A percentile compares a stretch with the other conserved stretches of the same genome.
Evolutionary conservation across 331 rosid species (phyloP).

Genomic region (Pyrus hybrid): DNA sequence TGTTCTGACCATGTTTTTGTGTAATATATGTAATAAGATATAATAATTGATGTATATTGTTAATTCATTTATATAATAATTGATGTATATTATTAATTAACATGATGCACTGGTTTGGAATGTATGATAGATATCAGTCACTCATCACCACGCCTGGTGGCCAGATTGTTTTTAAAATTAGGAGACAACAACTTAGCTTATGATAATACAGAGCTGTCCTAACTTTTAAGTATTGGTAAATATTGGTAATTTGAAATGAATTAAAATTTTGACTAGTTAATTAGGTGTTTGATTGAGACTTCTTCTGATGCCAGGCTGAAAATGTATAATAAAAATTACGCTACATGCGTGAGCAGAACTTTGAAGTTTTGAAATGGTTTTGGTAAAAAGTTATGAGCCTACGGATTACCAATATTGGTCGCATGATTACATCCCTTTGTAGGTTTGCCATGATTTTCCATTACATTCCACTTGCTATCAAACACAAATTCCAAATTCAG

Average conservation of each 20-base stretch:
- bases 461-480: not conserved
- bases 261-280: no score
- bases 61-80: no score
- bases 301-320: no score
- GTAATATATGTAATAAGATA: not conserved
- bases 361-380: no score
- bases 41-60: no score
- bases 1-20: not conserved
- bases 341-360: no score
- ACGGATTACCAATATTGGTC: not conserved
- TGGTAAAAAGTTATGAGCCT: not conserved
- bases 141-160: not conserved
- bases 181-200: no score
- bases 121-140: not conserved
- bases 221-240: not conserved
- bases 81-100: no score
- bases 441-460: not conserved
- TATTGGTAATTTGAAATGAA: not conserved
- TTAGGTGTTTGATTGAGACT: no score
- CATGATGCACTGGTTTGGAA: not conserved
- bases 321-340: no score
- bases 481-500: not conserved
- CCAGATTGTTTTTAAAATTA: not conserved
- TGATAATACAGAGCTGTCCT: not conserved
- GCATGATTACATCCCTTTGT: not conserved